These are phyloP conservation scores for Aureobasidium sp. DNA, from an alignment of 2,329 filamentous ascomycete genomes.

Conservation along the genomic window DNA sequence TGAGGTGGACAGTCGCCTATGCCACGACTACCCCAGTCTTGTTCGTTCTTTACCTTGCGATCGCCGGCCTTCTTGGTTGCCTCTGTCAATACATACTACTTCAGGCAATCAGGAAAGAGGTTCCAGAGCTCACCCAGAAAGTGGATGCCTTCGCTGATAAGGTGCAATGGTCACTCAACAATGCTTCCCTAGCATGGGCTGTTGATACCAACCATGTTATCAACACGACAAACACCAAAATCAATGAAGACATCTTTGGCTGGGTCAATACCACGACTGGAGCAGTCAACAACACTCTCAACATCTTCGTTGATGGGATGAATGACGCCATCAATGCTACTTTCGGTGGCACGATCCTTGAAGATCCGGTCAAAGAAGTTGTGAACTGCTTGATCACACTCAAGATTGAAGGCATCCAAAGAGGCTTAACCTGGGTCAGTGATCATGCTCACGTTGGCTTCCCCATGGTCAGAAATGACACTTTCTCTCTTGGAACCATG, in stretches of 20 bases:
- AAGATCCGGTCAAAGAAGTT: conserved; percentile 68
- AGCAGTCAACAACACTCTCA: conserved; percentile 78
- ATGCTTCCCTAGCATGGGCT: conserved; percentile 69
- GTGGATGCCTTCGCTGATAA: conserved; percentile 70
- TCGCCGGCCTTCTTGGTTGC: conserved; percentile 75
- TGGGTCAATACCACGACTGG: conserved; percentile 79
- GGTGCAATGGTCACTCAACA: conserved; percentile 62
- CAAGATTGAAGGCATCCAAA: conserved; percentile 76
- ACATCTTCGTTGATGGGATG: conserved; percentile 71
- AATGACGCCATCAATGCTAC: conserved; percentile 61
- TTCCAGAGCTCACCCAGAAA: conserved; percentile 64
- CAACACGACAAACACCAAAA: conserved; percentile 51
- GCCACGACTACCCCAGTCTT: conserved; percentile 75
- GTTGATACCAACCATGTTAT: conserved; percentile 66
- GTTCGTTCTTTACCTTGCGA: conserved; percentile 74
- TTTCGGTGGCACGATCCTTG: conserved; percentile 74
- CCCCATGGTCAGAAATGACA: conserved; percentile 67
- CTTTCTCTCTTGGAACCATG: conserved; percentile 71
- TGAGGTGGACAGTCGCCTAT: conserved; percentile 79
- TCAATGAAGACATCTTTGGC: conserved; percentile 78
- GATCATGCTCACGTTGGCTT: conserved; percentile 78
- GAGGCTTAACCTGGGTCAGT: conserved; percentile 86
- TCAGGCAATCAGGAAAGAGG: conserved; percentile 60
- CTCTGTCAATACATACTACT: conserved; percentile 77
- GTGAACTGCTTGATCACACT: conserved; percentile 80